Evolutionary conservation across 805 yeast genomes (phyloP), one percentile per base, ranked within the genome.

Genomic region (Ascoidea asiatica): DNA sequence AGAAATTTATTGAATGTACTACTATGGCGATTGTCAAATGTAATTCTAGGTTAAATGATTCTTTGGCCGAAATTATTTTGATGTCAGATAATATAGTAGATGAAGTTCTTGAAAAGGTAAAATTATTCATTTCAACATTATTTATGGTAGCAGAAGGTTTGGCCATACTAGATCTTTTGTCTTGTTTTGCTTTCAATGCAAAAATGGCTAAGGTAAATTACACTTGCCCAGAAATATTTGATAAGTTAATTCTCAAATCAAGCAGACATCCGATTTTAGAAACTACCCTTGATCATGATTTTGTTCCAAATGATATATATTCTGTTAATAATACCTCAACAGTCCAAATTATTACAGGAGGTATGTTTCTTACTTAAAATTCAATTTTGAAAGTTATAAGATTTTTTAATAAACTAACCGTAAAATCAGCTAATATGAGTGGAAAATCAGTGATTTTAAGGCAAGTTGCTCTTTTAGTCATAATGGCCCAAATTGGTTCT

Each of bases 361-460:
- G n/a, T n/a, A n/a, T n/a, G n/a, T n/a, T n/a, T n/a, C n/a, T n/a
- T n/a, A n/a, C n/a, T n/a, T n/a, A n/a, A n/a, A n/a, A n/a, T n/a
- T n/a, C n/a, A n/a, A n/a, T n/a, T n/a, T n/a, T n/a, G n/a, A 39
- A 36, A 18, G 6, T 38, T 37, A n/a, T 19, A 18, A 19, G 18
- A 17, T 4, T 18, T 18, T 17, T 20, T 15, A 21, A n/a, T 35
- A 19, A 41, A 36, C 41, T 15, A 19, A 21, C 11, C 18, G 8
- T 1, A n/a, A n/a, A n/a, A n/a, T n/a, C n/a, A n/a, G 73, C 77
- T 3, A 77, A 77, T 48, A 73, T 74, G 79, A 77, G 80, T 42
- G 83, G 82, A 2, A 77, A 77, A 52, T 75, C 81, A 0, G 70
- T 76, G 4, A 73, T 72, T 47, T 65, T 77, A 38, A 68, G 69